Evolutionary conservation across 1,284 basidiomycete species (phyloP).

Genomic region (Thelephora terrestris): DNA sequence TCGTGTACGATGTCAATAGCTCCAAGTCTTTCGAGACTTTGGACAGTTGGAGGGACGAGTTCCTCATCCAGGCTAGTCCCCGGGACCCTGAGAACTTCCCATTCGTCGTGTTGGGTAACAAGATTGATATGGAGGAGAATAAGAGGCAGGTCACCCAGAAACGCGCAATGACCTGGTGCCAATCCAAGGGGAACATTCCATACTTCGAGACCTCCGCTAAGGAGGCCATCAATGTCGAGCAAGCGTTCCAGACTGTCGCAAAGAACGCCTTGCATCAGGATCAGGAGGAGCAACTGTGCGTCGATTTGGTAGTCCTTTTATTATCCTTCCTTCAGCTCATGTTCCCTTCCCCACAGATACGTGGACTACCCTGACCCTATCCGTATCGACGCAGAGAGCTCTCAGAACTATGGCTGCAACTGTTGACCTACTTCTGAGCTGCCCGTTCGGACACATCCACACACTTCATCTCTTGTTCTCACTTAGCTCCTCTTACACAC

Average conservation of each 20-base stretch:
- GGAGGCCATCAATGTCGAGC: slow-evolving; percentile 99
- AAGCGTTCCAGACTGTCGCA: slow-evolving; percentile 98
- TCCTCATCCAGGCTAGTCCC: slow-evolving; percentile 95
- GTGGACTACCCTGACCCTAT: slow-evolving; percentile 99
- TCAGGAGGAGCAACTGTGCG: slow-evolving; percentile 89
- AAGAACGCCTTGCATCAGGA: slow-evolving; percentile 98
- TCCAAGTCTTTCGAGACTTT: slow-evolving; percentile 97
- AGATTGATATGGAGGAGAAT: slow-evolving; percentile 99
- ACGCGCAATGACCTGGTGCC: slow-evolving; percentile 99
- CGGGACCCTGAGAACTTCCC: slow-evolving; percentile 99
- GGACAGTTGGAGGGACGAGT: slow-evolving; percentile 96
- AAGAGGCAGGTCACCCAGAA: slow-evolving; percentile 99
- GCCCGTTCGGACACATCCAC: neutral
- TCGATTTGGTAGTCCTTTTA: slow-evolving; percentile 12
- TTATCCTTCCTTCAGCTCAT: slow-evolving; percentile 5
- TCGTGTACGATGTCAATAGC: slow-evolving; percentile 99
- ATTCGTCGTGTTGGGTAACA: slow-evolving; percentile 97
- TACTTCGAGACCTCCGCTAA: slow-evolving; percentile 99
- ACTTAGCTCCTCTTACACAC: no score
- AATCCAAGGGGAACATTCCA: slow-evolving; percentile 98
- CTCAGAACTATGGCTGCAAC: slow-evolving; percentile 88
- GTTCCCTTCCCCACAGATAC: slow-evolving; percentile 46
- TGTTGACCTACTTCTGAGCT: slow-evolving; percentile 45
- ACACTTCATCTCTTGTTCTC: neutral
- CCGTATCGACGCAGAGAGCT: slow-evolving; percentile 88